Base-by-base conservation (phyloP, 495 filamentous ascomycete genomes). In the Cercophora sp. region DNA sequence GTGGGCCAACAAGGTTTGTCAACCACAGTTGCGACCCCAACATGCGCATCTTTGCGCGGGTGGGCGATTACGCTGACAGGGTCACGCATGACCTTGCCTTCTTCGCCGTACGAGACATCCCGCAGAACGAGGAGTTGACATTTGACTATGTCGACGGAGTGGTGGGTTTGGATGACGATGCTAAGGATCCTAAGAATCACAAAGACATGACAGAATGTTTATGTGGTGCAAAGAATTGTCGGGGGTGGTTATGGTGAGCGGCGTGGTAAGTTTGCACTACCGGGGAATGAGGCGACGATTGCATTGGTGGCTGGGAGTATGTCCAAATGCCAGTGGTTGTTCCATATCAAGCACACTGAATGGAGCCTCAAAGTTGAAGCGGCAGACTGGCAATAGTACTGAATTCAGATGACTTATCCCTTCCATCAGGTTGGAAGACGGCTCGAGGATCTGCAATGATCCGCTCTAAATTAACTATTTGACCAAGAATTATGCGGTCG, bases 61-160 rank as follows among this genome's bases (percentile, higher is more conserved):
- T 89, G 6, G 85, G 82, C 15, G 88, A 89, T 55, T 84, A 87
- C 40, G 78, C 80, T 3, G 88, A 96, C 53, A 75, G 81, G 23
- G 74, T 79, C 11, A 72, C 96, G 9, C 95, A 96, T 60, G 86
- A 96, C 52, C 70, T 98, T 2, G 91, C 89, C 0, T 84, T 96
- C 55, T 98, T 98, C 56, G 87, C 92, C 0, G 69, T 82, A 5
- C 63, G 76, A 8, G 81, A 87, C 27, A 89, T 98, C 23, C 70
- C 75, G 0, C 75, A 81, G 1, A 76, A 74, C 2, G 84, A 82
- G 5, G 91, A 97, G 62, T 59, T 97, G 9, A 94, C 88, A 0
- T 96, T 97, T 48, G 89, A 95, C 59, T 97, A 97, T 56, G 79
- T 83, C 41, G 81, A 83, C 40, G 78, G 77, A 2, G 59, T 72